A percentile compares a stretch with the other conserved stretches of the same genome.
These are phyloP conservation scores for Solanum gandarillasii DNA, from an alignment of 257 asterid genomes.

Conservation along the genomic window DNA sequence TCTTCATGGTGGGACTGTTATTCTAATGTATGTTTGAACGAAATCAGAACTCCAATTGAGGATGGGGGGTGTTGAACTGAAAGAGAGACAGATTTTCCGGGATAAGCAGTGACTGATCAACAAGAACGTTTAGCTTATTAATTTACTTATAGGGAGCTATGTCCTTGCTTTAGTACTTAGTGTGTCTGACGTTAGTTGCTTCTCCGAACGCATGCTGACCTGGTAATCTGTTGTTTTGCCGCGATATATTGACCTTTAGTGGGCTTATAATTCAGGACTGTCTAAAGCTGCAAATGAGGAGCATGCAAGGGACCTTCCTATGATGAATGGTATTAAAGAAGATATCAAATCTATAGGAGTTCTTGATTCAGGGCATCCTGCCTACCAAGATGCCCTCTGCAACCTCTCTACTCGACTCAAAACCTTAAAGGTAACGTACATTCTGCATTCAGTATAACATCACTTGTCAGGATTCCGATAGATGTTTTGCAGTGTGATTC, in stretches of 20 bases:
- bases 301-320: conserved; percentile 77
- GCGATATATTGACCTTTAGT: not conserved
- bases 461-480: not conserved
- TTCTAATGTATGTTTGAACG: not conserved
- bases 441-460: not conserved
- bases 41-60: not conserved
- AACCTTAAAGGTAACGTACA: conserved; percentile 54
- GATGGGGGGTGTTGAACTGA: not conserved
- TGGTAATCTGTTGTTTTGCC: not conserved
- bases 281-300: conserved; percentile 88
- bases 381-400: conserved; percentile 63
- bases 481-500: not conserved
- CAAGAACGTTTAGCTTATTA: not conserved
- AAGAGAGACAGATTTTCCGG: not conserved
- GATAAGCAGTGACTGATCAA: not conserved
- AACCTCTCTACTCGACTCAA: conserved; percentile 58
- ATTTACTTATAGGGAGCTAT: not conserved
- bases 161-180: not conserved
- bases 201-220: not conserved
- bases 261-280: conserved; percentile 42
- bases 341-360: conserved; percentile 88
- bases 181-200: not conserved
- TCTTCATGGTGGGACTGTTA: not conserved
- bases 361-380: conserved; percentile 66
- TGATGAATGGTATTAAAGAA: conserved; percentile 97